A percentile compares a stretch with the other conserved stretches of the same genome.
phyloP scores from a whole-genome alignment of 306 rosid species.

The Abrus precatorius region DNA sequence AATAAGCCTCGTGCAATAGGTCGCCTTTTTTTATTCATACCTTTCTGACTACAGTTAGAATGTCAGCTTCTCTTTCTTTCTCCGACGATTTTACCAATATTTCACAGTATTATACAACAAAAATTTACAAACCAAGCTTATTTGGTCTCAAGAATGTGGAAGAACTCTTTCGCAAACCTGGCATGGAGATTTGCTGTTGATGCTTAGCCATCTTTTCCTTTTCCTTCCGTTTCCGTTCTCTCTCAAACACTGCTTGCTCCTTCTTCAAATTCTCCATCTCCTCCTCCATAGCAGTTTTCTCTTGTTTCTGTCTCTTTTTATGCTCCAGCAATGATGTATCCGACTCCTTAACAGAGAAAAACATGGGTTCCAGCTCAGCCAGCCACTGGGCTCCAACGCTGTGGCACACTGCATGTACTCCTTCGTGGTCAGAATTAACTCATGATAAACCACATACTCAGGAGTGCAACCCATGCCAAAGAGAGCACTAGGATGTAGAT shows the following conservation, averaged over 20 bases:
- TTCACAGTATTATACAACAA: conserved; percentile 22
- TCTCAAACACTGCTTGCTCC: conserved; percentile 77
- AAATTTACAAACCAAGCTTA: conserved; percentile 76
- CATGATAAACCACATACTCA: conserved; percentile 90
- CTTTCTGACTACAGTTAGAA: neutral
- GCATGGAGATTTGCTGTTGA: conserved; percentile 79
- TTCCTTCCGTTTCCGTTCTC: conserved; percentile 63
- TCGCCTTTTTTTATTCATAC: no score
- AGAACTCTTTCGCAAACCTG: conserved; percentile 82
- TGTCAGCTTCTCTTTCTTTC: conserved; percentile 3
- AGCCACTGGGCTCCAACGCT: conserved; percentile 97
- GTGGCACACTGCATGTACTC: conserved; percentile 99
- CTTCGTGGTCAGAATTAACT: conserved; percentile 79
- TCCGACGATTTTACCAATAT: neutral
- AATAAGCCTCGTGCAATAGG: no score
- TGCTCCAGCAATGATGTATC: conserved; percentile 93
- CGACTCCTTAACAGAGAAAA: conserved; percentile 95
- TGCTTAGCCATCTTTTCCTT: conserved; percentile 69
- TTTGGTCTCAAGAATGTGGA: conserved; percentile 87
- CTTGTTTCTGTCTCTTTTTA: conserved; percentile 89
- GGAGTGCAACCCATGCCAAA: conserved; percentile 99
- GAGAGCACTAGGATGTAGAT: conserved; percentile 97
- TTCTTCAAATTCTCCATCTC: conserved; percentile 95
- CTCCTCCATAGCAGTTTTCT: conserved; percentile 94
- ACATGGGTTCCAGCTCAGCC: conserved; percentile 98